Percentiles rank a stretch among this genome's conserved stretches.
phyloP scores from a whole-genome alignment of 2,329 filamentous ascomycete species.

The Xylogone sp. region DNA sequence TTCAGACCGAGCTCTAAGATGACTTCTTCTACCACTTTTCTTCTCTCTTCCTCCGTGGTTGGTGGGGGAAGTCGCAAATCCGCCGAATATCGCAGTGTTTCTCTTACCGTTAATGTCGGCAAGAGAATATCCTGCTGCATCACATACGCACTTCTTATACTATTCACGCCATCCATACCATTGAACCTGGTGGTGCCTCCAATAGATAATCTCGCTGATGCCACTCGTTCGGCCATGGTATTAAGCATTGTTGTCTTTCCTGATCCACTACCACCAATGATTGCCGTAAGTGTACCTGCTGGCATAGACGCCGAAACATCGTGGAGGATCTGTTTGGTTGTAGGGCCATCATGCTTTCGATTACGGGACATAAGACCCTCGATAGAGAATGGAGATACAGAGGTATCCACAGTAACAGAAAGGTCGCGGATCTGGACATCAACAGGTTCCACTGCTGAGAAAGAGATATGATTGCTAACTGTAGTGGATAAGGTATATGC shows the following conservation, averaged over 20 bases:
- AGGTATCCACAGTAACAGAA: constrained; percentile 53
- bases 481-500: constrained; percentile 8
- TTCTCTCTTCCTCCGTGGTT: constrained; percentile 54
- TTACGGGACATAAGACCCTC: constrained; percentile 30
- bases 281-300: constrained; percentile 67
- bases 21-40: constrained; percentile 67
- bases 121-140: constrained; percentile 75
- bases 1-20: constrained; percentile 73
- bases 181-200: constrained; percentile 61
- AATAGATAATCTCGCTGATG: constrained; percentile 45
- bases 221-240: constrained; percentile 65
- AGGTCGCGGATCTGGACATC: constrained; percentile 50
- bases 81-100: constrained; percentile 71
- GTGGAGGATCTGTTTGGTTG: constrained; percentile 52
- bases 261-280: constrained; percentile 70
- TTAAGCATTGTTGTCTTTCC: constrained; percentile 73
- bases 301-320: constrained; percentile 61
- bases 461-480: constrained; percentile 24
- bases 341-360: constrained; percentile 27
- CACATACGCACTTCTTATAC: constrained; percentile 63
- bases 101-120: constrained; percentile 69
- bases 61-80: constrained; percentile 65
- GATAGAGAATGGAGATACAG: constrained; percentile 48
- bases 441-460: constrained; percentile 50
- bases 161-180: constrained; percentile 46